Evolutionary conservation across 176 grass and related monocot genomes (phyloP).

Genomic region (bread wheat (Triticum aestivum)): IWGSC_CS_RefSeq_v2.1 NC_057807.1:59964052-59964551

Average conservation of each 20-base stretch:
- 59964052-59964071: constrained; percentile 31
- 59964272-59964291: constrained; percentile 70
- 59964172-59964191: constrained; percentile 36
- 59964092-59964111: constrained; percentile 59
- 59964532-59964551: too few species aligned
- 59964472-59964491: background rate
- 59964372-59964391: background rate
- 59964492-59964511: background rate
- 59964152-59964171: constrained; percentile 40
- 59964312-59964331: constrained; percentile 71
- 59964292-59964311: constrained; percentile 60
- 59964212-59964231: constrained; percentile 64
- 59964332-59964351: constrained; percentile 74
- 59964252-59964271: constrained; percentile 55
- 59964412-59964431: background rate
- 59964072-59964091: constrained; percentile 28
- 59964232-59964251: constrained; percentile 67
- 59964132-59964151: constrained; percentile 32
- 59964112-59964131: constrained; percentile 67
- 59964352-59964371: constrained; percentile 69
- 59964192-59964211: constrained; percentile 58
- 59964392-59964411: background rate
- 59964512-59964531: background rate
- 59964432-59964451: background rate
- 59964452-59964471: background rate